phyloP scores from a whole-genome alignment of 2,329 filamentous ascomycete genomes.

The Beauveria australis region DNA sequence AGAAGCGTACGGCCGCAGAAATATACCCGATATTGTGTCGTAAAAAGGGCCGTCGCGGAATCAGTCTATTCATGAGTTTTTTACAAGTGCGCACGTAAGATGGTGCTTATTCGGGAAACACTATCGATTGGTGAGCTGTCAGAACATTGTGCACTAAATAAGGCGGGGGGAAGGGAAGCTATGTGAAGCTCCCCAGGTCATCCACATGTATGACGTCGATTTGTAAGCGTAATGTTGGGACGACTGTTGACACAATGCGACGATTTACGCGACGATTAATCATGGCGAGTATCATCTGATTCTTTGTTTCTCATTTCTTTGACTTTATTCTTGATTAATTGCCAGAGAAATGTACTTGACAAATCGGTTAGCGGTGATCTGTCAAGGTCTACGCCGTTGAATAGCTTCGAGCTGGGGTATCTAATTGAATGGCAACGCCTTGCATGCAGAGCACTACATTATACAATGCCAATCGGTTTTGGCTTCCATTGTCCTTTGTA shows the following conservation, averaged over 20 bases:
- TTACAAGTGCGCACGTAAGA: neutral
- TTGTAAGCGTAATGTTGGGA: conserved; percentile 1
- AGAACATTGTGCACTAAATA: neutral
- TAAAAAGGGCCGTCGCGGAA: conserved; percentile 26
- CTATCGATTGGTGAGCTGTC: neutral
- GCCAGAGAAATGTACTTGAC: neutral
- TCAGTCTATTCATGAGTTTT: conserved; percentile 34
- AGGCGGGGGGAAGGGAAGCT: neutral
- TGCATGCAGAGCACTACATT: conserved; percentile 12
- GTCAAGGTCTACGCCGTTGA: too few relatives aligned
- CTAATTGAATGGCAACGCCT: neutral
- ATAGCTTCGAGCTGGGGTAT: conserved; percentile 3
- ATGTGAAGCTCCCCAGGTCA: neutral
- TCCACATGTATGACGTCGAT: conserved; percentile 11
- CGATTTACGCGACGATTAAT: neutral
- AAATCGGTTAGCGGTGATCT: too few relatives aligned
- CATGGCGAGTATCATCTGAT: neutral
- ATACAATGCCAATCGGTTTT: conserved; percentile 50
- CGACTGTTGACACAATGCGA: neutral
- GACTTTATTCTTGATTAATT: neutral
- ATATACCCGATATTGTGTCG: conserved; percentile 22
- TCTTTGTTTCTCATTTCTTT: neutral
- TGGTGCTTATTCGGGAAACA: neutral
- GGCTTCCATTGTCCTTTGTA: conserved; percentile 47
- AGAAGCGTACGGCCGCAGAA: conserved; percentile 10